Percentiles rank a stretch among this genome's conserved stretches.
phyloP scores from a whole-genome alignment of 1,284 basidiomycete genomes.

The Cryptococcus sp. region DNA sequence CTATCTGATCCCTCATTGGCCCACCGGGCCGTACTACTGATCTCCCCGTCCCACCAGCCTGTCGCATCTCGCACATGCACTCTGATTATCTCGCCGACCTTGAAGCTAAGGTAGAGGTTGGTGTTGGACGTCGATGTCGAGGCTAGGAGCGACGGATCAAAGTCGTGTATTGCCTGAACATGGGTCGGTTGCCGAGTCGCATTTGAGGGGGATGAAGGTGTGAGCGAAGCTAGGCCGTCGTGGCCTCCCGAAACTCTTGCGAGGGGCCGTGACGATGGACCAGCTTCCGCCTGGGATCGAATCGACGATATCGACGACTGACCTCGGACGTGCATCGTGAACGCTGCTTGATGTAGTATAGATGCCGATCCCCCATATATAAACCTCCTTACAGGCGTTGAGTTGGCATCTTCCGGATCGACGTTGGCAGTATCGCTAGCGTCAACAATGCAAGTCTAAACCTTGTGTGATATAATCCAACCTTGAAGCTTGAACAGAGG shows the following conservation, averaged over 20 bases:
- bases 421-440: no score
- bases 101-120: constrained; percentile 83
- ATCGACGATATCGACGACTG: constrained; percentile 10
- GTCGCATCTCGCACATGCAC: constrained; percentile 82
- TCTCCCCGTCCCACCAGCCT: constrained; percentile 99
- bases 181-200: constrained; percentile 19
- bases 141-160: constrained; percentile 61
- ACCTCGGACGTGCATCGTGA: no score
- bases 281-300: constrained; percentile 7
- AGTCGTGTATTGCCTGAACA: constrained; percentile 86
- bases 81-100: constrained; percentile 84
- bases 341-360: no score
- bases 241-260: not conserved
- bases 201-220: constrained; percentile 1
- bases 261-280: not conserved
- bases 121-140: constrained; percentile 45
- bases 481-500: no score
- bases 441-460: no score
- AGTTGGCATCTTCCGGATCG: no score
- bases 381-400: no score
- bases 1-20: constrained; percentile 10
- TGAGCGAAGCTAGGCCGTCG: constrained; percentile 5
- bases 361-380: no score
- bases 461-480: no score
- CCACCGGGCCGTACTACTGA: constrained; percentile 59